phyloP scores from a whole-genome alignment of 2,329 filamentous ascomycete genomes.

The Fusarium keratoplasticum region DNA sequence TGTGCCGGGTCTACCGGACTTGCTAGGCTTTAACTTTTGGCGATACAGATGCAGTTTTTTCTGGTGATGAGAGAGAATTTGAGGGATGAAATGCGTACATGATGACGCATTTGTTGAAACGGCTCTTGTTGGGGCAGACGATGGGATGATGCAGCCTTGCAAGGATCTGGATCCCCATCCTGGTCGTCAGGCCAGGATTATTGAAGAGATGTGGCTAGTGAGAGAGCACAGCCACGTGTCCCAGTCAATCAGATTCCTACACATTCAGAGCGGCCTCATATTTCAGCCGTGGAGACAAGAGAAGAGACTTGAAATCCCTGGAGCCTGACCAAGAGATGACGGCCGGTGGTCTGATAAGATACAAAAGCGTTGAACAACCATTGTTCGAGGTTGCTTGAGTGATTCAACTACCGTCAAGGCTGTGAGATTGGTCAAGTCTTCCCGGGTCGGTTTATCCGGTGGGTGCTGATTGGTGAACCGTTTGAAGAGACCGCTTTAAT shows the following conservation, averaged over 20 bases:
- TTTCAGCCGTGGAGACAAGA: neutral
- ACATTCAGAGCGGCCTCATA: neutral
- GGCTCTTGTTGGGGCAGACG: conserved; percentile 28
- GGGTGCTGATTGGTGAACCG: neutral
- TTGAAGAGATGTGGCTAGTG: conserved; percentile 21
- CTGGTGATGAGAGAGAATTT: neutral
- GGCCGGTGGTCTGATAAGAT: neutral
- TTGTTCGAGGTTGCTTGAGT: neutral
- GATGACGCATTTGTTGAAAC: conserved; percentile 35
- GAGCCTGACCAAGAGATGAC: neutral
- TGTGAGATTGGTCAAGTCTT: neutral
- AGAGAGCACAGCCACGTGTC: neutral
- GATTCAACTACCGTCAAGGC: neutral
- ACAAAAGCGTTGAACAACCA: neutral
- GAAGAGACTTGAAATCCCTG: neutral
- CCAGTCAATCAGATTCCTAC: neutral
- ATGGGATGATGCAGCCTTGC: conserved; percentile 14
- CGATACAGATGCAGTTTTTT: neutral
- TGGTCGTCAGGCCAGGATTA: neutral
- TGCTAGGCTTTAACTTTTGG: neutral
- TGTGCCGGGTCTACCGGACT: conserved; percentile 5
- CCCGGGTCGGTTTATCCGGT: neutral
- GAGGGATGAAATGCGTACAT: neutral
- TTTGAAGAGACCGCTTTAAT: neutral
- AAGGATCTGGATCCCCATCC: conserved; percentile 14